Conservation (phyloP, 2,329 filamentous ascomycete genomes). For the Pyrenochaeta sp. region DNA sequence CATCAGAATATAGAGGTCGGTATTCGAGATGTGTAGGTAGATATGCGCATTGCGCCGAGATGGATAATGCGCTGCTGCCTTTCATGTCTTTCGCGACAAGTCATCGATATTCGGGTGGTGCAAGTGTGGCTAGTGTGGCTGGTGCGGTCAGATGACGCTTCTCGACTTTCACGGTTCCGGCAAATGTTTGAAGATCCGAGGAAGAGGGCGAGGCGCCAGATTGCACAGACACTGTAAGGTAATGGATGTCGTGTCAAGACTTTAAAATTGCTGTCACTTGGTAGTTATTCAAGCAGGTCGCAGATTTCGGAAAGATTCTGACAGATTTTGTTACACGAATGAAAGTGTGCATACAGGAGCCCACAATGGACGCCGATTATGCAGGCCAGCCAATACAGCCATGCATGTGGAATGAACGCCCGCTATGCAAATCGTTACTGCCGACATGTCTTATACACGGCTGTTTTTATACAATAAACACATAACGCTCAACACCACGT, state of each 20-base stretch:
- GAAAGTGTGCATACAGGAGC: neutral
- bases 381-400: slow-evolving; percentile 4
- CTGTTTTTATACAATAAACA: neutral
- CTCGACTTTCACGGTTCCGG: slow-evolving; percentile 7
- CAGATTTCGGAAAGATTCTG: neutral
- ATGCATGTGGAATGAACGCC: slow-evolving; percentile 11
- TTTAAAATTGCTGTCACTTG: neutral
- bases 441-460: neutral
- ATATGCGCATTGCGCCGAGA: slow-evolving; percentile 7
- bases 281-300: neutral
- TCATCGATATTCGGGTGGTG: slow-evolving; percentile 15
- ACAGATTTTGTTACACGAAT: neutral
- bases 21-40: slow-evolving; percentile 4
- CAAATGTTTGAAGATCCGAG: slow-evolving; percentile 7
- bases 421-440: slow-evolving; percentile 9
- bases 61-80: slow-evolving; percentile 24
- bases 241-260: neutral
- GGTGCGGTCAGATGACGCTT: slow-evolving; percentile 36
- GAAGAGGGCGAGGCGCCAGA: neutral
- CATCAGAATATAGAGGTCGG: slow-evolving; percentile 18
- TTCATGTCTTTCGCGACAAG: slow-evolving; percentile 26
- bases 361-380: slow-evolving; percentile 14
- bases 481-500: slow-evolving; percentile 80
- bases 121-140: slow-evolving; percentile 23
- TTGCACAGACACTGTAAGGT: slow-evolving; percentile 7